Evolutionary conservation across 768 basidiomycete genomes (phyloP), one percentile per base, ranked within the genome.

Genomic region (Suillus paluster): DNA sequence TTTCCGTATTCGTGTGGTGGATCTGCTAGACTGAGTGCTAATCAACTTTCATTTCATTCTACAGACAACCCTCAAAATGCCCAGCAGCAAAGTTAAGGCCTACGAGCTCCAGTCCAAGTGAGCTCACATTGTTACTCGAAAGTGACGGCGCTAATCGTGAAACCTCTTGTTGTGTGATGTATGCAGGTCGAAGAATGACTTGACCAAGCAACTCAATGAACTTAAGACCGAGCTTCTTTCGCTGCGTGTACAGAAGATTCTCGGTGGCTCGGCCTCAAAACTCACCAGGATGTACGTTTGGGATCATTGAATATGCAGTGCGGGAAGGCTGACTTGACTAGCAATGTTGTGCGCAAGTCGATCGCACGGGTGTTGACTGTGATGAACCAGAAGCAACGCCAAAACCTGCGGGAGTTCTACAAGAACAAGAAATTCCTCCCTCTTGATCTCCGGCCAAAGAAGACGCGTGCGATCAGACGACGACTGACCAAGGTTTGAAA

Each of bases 361-460:
- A 94, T 99, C 75, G 97, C 97, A 66, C 94, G 97, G 60, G 96
- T 99, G 68, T 78, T 98, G 81, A 99, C 97, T 48, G 95, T 99
- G 71, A 97, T 91, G 85, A 99, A 97, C 90, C 92, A 94, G 78
- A 99, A 99, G 81, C 89, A 90, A 69, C 93, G 97, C 69, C 91
- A 95, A 83, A 95, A 95, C 81, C 88, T 97, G 68, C 93, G 94
- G 60, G 96, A 99, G 78, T 95, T 89, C 84, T 98, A 98, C 92
- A 97, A 97, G 86, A 81, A 83, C 78, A 97, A 97, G 88, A 96
- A 94, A 76, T 93, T 92, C 81, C 82, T 93, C 67, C 97, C 97
- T 66, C 94, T 99, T 68, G 97, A 99, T 84, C 91, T 99, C 75
- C 93, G 97, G 68, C 78, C 88, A 67, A 99, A 99, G 91, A 96